phyloP scores from a whole-genome alignment of 2,329 filamentous ascomycete genomes.

The Aureobasidium sp. region DNA sequence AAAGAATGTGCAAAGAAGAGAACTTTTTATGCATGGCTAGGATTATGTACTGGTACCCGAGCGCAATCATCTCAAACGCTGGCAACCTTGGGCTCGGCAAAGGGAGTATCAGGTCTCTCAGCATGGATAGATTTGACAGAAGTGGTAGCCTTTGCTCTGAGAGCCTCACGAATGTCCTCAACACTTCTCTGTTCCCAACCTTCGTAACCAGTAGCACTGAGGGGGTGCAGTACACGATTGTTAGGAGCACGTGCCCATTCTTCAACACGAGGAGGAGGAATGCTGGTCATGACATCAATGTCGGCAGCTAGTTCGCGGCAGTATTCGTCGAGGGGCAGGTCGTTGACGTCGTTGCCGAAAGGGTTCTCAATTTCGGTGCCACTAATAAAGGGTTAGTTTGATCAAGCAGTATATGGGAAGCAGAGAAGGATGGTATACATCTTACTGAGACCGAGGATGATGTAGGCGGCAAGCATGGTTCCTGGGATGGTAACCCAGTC shows the following conservation, averaged over 20 bases:
- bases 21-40: not conserved
- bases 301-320: conserved; percentile 68
- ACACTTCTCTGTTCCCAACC: conserved; percentile 30
- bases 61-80: not conserved
- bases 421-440: not conserved
- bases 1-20: not conserved
- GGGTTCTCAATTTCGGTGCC: conserved; percentile 79
- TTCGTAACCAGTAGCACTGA: conserved; percentile 34
- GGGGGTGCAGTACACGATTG: conserved; percentile 51
- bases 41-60: not conserved
- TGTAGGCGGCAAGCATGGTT: conserved; percentile 59
- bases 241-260: conserved; percentile 42
- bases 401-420: conserved; percentile 14
- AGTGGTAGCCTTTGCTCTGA: conserved; percentile 31
- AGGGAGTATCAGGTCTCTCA: conserved; percentile 17
- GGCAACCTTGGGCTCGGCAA: not conserved
- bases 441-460: conserved; percentile 64
- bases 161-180: conserved; percentile 34
- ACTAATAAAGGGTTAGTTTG: conserved; percentile 38
- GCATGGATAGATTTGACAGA: conserved; percentile 20
- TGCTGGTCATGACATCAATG: conserved; percentile 62
- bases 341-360: conserved; percentile 76
- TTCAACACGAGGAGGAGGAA: conserved; percentile 41
- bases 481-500: conserved; percentile 71
- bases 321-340: conserved; percentile 67